Percentiles rank a stretch among this genome's conserved stretches.
Evolutionary conservation across 805 yeast species (phyloP).

Genomic region (Candida stauntonica): DNA sequence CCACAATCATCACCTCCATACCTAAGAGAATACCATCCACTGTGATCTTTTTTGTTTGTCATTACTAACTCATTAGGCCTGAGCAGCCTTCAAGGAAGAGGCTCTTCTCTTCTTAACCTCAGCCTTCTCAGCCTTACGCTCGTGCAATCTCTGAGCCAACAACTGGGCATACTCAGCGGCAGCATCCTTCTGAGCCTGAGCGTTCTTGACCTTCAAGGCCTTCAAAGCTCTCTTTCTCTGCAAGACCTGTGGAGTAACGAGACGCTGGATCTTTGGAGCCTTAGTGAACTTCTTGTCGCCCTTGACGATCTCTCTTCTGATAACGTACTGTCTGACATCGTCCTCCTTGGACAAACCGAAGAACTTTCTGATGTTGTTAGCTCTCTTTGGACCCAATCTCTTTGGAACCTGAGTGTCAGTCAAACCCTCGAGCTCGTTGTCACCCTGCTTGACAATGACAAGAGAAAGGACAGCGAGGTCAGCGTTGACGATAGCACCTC

Average conservation of each 20-base stretch:
- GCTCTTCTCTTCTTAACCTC: conserved; percentile 99
- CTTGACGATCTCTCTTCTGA: conserved; percentile 97
- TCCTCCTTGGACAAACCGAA: conserved; percentile 89
- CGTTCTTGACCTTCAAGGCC: conserved; percentile 91
- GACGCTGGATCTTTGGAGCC: conserved; percentile 99
- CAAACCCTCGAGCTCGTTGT: conserved; percentile 89
- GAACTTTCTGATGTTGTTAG: conserved; percentile 99
- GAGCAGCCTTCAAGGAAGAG: conserved; percentile 89
- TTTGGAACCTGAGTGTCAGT: conserved; percentile 94
- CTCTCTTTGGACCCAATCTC: conserved; percentile 99
- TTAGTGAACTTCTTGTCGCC: conserved; percentile 98
- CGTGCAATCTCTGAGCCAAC: conserved; percentile 96
- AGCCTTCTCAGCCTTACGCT: conserved; percentile 97
- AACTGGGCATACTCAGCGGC: conserved; percentile 99
- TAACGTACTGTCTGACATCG: conserved; percentile 71
- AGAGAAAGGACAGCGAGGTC: conserved; percentile 95
- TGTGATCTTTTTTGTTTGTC: not conserved
- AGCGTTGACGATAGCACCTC: conserved; percentile 98
- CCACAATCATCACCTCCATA: not conserved
- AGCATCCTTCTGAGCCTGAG: conserved; percentile 99
- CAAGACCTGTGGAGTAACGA: conserved; percentile 97
- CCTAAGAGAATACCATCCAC: not conserved
- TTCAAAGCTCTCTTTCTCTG: conserved; percentile 98
- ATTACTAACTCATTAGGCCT: conserved; percentile 5
- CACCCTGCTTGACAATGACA: conserved; percentile 96